These are phyloP conservation scores for Lophium mytilinum DNA, from an alignment of 495 filamentous ascomycete species.

Conservation along the genomic window DNA sequence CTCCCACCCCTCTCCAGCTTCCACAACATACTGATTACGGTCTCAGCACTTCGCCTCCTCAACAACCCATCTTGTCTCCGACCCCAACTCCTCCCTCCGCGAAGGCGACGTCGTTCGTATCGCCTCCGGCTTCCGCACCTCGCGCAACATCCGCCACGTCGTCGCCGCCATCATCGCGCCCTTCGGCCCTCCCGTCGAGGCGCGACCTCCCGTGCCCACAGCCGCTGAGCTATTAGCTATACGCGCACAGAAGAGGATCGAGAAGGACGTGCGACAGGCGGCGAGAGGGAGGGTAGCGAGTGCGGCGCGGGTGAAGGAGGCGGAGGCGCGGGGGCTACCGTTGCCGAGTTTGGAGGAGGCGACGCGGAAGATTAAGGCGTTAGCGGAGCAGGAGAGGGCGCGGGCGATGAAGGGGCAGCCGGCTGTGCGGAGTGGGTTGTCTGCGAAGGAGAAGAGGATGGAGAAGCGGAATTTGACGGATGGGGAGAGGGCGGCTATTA, in stretches of 20 bases:
- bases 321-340: conserved; percentile 23
- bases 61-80: conserved; percentile 53
- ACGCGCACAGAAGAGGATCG: conserved; percentile 36
- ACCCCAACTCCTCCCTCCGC: conserved; percentile 64
- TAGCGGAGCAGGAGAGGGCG: conserved; percentile 10
- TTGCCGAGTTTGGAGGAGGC: conserved; percentile 25
- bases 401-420: conserved; percentile 3
- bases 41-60: conserved; percentile 34
- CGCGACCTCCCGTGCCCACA: conserved; percentile 55
- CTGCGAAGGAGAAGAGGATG: conserved; percentile 16
- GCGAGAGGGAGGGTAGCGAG: conserved; percentile 6
- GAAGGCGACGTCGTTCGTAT: conserved; percentile 77
- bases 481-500: conserved; percentile 18
- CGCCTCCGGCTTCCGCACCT: conserved; percentile 54
- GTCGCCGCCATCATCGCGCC: conserved; percentile 70
- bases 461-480: conserved; percentile 10
- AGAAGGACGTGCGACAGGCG: conserved; percentile 28
- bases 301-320: conserved; percentile 17
- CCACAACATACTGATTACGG: neutral
- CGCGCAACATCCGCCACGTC: conserved; percentile 63
- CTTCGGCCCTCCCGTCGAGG: conserved; percentile 53
- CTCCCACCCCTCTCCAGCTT: neutral
- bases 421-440: neutral
- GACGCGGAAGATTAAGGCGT: conserved; percentile 15
- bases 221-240: conserved; percentile 51